Base-by-base conservation (phyloP, 768 basidiomycete genomes). In the Suillus tomentosus region DNA sequence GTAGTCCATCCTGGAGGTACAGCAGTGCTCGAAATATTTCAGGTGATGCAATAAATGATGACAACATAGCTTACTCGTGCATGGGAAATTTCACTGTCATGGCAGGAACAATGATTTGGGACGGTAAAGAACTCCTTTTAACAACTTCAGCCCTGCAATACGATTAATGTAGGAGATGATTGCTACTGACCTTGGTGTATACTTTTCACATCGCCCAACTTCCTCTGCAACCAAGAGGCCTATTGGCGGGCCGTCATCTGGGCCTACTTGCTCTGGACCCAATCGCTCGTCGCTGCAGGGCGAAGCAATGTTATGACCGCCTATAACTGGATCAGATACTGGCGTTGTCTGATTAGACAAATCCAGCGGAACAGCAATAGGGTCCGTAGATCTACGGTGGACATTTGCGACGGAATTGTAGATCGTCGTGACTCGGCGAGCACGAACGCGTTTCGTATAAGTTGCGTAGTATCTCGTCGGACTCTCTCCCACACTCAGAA, bases 1-100 rank as follows among this genome's bases (percentile, higher is more conserved):
- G 48, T 53, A 17, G 47, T 40, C 73, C 73, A 74, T 43, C 66
- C 72, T 11, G 36, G 17, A 0, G 76, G 77, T 2, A 64, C 15
- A 0, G 19, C 2, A 10, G 40, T 10, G 54, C 54, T 55, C n/a
- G 3, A 55, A 37, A 55, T 10, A 22, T n/a, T 22, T 55, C 34
- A 55, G 36, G n/a, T 37, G 6, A 34, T 22, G 54, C 13, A 37
- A 11, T 1, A 55, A 55, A 37, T 8, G n/a, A 19, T 37, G 13
- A 14, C 36, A n/a, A 37, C n/a, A 37, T 19, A 4, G n/a, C 55
- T 59, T 19, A 62, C 62, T 62, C 56, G 36, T 60, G 53, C 15
- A 31, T 3, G 7, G 62, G 62, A 40, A 57, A 62, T 58, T 58
- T 43, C 22, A 62, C 27, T 15, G 62, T 63, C 39, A 63, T 39